These are phyloP conservation scores for Blastomyces parvus DNA, from an alignment of 2,329 filamentous ascomycete genomes.

Conservation along the genomic window DNA sequence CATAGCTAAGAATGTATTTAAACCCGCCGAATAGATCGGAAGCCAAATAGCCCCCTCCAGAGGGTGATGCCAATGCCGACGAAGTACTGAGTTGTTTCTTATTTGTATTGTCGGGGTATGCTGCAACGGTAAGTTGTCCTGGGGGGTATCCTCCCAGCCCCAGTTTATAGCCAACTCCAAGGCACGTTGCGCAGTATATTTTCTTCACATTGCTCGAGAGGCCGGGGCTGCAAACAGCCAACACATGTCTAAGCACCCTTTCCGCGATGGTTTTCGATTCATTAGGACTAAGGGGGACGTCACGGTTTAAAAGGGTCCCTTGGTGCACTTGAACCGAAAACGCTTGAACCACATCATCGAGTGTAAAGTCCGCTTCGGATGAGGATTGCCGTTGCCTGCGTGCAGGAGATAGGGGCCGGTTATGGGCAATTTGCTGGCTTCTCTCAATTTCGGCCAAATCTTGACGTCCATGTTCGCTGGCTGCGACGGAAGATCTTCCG, in stretches of 20 bases:
- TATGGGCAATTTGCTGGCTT: background rate
- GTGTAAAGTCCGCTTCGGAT: conserved; percentile 15
- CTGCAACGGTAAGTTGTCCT: conserved; percentile 23
- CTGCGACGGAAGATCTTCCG: conserved; percentile 13
- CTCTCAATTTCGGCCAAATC: background rate
- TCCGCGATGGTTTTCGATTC: conserved; percentile 28
- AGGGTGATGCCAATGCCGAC: background rate
- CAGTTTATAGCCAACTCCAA: conserved; percentile 30
- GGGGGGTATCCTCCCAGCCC: conserved; percentile 22
- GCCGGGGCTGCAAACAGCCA: conserved; percentile 21
- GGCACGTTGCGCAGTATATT: conserved; percentile 26
- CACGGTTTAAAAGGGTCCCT: conserved; percentile 24
- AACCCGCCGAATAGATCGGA: background rate
- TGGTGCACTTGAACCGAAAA: conserved; percentile 27
- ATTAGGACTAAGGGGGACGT: conserved; percentile 21
- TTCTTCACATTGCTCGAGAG: conserved; percentile 19
- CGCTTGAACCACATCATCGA: conserved; percentile 26
- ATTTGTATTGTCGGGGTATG: conserved; percentile 11
- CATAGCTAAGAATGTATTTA: conserved; percentile 9
- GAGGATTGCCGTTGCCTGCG: background rate
- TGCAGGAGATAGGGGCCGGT: background rate
- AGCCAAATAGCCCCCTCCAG: background rate
- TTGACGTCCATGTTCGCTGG: background rate
- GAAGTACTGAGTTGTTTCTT: background rate
- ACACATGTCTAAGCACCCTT: conserved; percentile 25